These are phyloP conservation scores for Acanthamoeba healyi DNA, from an alignment of 208 protist genomes.

Conservation along the genomic window DNA sequence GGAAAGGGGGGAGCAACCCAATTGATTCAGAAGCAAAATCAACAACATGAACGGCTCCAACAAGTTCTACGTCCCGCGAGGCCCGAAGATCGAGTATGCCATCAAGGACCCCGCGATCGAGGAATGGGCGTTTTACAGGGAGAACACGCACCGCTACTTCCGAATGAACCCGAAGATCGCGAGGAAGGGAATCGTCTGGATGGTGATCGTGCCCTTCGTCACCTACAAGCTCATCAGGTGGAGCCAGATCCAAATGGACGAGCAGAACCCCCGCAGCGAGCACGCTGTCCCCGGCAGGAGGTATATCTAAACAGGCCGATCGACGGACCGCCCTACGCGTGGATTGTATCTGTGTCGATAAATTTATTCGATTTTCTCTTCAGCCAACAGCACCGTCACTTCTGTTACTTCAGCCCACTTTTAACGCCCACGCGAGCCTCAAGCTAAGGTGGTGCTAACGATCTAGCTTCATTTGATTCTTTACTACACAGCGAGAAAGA, in stretches of 20 bases:
- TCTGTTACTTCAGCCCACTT: too few species aligned
- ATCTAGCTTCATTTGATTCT: too few species aligned
- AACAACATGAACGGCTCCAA: not conserved
- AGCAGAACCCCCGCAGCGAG: not conserved
- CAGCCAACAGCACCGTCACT: too few species aligned
- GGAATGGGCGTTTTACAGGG: conserved; percentile 26
- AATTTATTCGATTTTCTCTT: too few species aligned
- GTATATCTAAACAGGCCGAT: not conserved
- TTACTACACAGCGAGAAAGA: too few species aligned
- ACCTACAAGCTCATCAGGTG: not conserved
- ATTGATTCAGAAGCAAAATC: too few species aligned
- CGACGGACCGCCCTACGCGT: too few species aligned
- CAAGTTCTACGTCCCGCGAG: conserved; percentile 4
- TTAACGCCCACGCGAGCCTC: too few species aligned
- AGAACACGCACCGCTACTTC: conserved; percentile 56
- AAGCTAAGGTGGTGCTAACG: too few species aligned
- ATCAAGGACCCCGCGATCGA: conserved; percentile 45
- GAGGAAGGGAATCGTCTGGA: not conserved
- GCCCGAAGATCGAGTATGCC: not conserved
- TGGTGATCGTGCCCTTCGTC: not conserved
- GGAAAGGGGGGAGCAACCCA: too few species aligned
- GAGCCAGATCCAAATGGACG: not conserved
- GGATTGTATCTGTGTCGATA: too few species aligned
- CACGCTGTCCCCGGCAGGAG: not conserved
- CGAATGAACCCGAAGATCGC: conserved; percentile 25